Percentiles rank a stretch among this genome's conserved stretches.
These are phyloP conservation scores for Flaveria bidentis DNA, from an alignment of 129 eudicot species.

Conservation along the genomic window DNA sequence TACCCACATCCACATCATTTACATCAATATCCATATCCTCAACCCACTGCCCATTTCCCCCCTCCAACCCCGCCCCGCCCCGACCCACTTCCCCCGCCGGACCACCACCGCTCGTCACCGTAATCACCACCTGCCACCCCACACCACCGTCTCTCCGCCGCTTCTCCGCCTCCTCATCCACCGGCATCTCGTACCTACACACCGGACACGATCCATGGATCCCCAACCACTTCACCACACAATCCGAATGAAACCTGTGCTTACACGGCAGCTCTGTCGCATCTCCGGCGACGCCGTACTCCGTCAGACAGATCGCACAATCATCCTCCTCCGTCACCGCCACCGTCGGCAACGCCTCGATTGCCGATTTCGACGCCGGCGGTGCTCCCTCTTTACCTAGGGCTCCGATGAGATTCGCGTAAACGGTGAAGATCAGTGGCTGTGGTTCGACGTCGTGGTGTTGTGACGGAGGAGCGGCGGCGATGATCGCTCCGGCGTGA, in stretches of 20 bases:
- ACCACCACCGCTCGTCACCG: not conserved
- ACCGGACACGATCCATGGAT: slow-evolving; percentile 62
- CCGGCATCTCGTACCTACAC: slow-evolving; percentile 61
- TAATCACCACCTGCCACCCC: slow-evolving; percentile 22
- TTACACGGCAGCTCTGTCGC: slow-evolving; percentile 60
- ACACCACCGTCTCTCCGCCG: slow-evolving; percentile 23
- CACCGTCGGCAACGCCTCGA: slow-evolving; percentile 49
- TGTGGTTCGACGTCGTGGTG: not conserved
- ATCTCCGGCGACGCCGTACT: slow-evolving; percentile 34
- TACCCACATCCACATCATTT: too few relatives aligned
- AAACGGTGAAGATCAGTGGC: slow-evolving; percentile 5
- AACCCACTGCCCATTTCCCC: not conserved
- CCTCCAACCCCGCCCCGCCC: slow-evolving; percentile 9
- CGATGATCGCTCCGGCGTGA: slow-evolving; percentile 12
- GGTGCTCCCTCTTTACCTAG: slow-evolving; percentile 19
- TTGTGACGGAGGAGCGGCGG: slow-evolving; percentile 2
- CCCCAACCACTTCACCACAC: slow-evolving; percentile 61
- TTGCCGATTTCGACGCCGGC: slow-evolving; percentile 61
- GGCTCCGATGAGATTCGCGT: not conserved
- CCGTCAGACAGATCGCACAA: slow-evolving; percentile 59
- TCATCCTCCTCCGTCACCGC: slow-evolving; percentile 37
- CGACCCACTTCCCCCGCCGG: not conserved
- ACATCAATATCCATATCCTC: slow-evolving; percentile 26
- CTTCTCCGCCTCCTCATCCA: slow-evolving; percentile 34
- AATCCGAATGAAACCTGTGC: slow-evolving; percentile 53